Conservation (phyloP, 1,284 basidiomycete species). For the Coniferiporia sulphurascens region DNA sequence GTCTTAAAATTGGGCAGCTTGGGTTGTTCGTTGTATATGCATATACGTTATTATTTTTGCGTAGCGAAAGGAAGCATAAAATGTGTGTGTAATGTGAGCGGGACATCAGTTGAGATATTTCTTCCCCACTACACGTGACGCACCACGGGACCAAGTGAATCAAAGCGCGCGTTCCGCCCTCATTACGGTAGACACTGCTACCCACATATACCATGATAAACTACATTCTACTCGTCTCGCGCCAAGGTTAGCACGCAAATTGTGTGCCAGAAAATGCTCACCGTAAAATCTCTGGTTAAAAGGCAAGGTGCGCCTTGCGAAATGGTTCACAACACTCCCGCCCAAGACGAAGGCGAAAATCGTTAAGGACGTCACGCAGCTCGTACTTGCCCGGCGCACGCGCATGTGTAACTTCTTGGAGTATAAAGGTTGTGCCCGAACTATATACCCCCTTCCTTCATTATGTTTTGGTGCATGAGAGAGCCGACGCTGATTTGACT, state of each 20-base stretch:
- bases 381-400: constrained; percentile 92
- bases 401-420: constrained; percentile 99
- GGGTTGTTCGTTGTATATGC: too few relatives aligned
- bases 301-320: constrained; percentile 97
- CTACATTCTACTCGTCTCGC: constrained; percentile 89
- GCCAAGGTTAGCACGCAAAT: constrained; percentile 65
- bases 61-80: too few relatives aligned
- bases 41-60: too few relatives aligned
- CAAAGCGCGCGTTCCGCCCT: background rate
- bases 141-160: background rate
- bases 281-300: constrained; percentile 5
- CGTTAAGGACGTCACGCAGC: constrained; percentile 98
- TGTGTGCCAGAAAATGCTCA: background rate
- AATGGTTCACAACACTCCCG: constrained; percentile 98
- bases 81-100: too few relatives aligned
- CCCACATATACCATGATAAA: constrained; percentile 54
- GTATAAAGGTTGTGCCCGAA: constrained; percentile 76
- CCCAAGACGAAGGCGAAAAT: constrained; percentile 97
- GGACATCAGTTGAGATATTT: too few relatives aligned
- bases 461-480: background rate
- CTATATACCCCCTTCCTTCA: background rate
- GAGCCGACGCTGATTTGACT: background rate
- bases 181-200: background rate
- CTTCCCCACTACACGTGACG: too few relatives aligned
- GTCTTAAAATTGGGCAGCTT: too few relatives aligned